phyloP scores from a whole-genome alignment of 2,329 filamentous ascomycete genomes.

The Penicillium digitatum region DNA sequence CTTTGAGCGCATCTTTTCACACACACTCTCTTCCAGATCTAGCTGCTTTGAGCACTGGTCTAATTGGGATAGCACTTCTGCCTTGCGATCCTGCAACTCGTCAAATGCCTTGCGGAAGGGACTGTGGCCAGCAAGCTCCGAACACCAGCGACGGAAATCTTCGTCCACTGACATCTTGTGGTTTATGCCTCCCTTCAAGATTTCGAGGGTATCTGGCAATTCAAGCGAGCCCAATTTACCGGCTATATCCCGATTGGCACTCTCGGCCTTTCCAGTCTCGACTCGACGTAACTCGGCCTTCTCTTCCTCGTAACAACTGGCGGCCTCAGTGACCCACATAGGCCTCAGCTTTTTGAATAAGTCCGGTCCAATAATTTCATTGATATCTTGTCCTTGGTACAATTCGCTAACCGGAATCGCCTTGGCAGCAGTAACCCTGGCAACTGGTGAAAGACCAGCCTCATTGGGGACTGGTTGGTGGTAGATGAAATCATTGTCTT shows the following conservation, averaged over 20 bases:
- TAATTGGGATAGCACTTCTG: conserved; percentile 65
- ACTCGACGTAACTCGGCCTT: conserved; percentile 93
- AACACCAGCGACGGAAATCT: conserved; percentile 90
- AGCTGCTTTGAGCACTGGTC: conserved; percentile 82
- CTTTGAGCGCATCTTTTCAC: conserved; percentile 98
- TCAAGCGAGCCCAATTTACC: conserved; percentile 91
- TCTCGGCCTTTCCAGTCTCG: conserved; percentile 88
- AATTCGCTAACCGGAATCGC: conserved; percentile 95
- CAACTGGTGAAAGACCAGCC: conserved; percentile 72
- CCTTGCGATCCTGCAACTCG: conserved; percentile 70
- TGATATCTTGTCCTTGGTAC: conserved; percentile 95
- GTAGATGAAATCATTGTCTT: conserved; percentile 98
- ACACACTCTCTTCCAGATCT: conserved; percentile 96
- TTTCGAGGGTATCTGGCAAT: conserved; percentile 80
- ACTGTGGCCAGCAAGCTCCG: conserved; percentile 82
- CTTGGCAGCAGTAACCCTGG: conserved; percentile 91
- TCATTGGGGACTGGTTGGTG: conserved; percentile 87
- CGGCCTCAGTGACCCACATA: conserved; percentile 91
- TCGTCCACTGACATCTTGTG: conserved; percentile 84
- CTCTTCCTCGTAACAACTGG: conserved; percentile 95
- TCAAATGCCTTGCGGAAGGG: conserved; percentile 77
- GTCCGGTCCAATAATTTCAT: conserved; percentile 92
- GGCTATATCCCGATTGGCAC: conserved; percentile 91
- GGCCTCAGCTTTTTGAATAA: conserved; percentile 96
- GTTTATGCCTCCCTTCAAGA: conserved; percentile 88